Evolutionary conservation across 257 asterid genomes (phyloP).

Genomic region (Mitragyna speciosa): DNA sequence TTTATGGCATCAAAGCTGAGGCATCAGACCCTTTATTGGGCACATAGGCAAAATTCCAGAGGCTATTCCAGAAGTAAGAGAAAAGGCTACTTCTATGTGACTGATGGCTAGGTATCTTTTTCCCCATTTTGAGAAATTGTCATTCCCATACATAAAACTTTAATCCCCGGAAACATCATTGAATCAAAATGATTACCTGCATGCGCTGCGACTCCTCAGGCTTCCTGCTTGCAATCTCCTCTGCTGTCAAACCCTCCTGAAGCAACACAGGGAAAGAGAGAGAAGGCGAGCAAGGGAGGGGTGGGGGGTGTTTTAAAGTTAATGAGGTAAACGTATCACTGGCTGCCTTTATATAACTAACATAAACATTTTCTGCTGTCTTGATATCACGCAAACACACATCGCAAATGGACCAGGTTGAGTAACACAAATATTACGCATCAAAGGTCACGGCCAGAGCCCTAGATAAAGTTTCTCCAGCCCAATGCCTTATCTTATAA

Average conservation of each 20-base stretch:
- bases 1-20: not conserved
- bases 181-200: slow-evolving; percentile 47
- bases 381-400: not conserved
- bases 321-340: not conserved
- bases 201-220: slow-evolving; percentile 65
- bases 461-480: not conserved
- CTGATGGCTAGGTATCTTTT: not conserved
- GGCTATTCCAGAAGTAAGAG: not conserved
- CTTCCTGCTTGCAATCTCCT: slow-evolving; percentile 65
- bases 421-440: not conserved
- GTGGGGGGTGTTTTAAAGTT: no score
- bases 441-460: not conserved
- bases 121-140: not conserved
- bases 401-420: not conserved
- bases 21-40: not conserved
- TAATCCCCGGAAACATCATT: not conserved
- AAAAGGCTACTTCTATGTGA: not conserved
- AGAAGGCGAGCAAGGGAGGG: no score
- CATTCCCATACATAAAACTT: not conserved
- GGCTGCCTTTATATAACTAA: not conserved
- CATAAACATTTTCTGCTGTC: not conserved
- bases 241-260: slow-evolving; percentile 91
- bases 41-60: not conserved
- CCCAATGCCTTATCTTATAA: not conserved
- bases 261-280: no score